A percentile compares a stretch with the other conserved stretches of the same genome.
Conservation (phyloP, 2,329 filamentous ascomycete species). For the Madurella mycetomatis region DNA sequence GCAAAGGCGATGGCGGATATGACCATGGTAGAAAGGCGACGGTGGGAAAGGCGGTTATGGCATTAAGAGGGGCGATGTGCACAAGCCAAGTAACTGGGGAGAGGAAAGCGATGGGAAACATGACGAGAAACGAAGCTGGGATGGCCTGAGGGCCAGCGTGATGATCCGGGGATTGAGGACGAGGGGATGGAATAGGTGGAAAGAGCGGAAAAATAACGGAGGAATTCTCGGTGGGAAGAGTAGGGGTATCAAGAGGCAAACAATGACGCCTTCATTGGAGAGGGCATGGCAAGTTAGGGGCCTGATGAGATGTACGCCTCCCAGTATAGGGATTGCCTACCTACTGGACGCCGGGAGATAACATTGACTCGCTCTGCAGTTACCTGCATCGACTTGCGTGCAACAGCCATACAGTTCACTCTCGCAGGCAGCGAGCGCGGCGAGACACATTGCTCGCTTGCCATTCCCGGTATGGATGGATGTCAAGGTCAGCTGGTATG, state of each 20-base stretch:
- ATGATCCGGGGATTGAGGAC: not conserved
- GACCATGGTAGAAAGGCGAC: too few relatives aligned
- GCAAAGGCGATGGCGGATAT: not conserved
- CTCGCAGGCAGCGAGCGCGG: slow-evolving; percentile 4
- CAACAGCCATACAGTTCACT: not conserved
- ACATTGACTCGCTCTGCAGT: not conserved
- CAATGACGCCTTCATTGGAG: not conserved
- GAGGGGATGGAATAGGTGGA: not conserved
- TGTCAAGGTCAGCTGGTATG: slow-evolving; percentile 13
- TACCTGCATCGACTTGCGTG: not conserved
- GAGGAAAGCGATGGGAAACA: too few relatives aligned
- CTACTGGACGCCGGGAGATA: too few relatives aligned
- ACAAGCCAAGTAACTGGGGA: too few relatives aligned
- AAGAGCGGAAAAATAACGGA: too few relatives aligned
- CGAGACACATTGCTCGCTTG: slow-evolving; percentile 5
- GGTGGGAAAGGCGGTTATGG: not conserved
- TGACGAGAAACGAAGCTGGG: too few relatives aligned
- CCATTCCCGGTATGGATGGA: not conserved
- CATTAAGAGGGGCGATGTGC: too few relatives aligned
- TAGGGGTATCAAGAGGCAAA: too few relatives aligned
- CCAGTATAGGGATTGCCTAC: too few relatives aligned
- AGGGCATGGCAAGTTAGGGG: slow-evolving; percentile 11
- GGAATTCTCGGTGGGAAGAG: too few relatives aligned
- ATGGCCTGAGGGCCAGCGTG: too few relatives aligned
- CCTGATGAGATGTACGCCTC: slow-evolving; percentile 3